Percentiles rank a stretch among this genome's conserved stretches.
Evolutionary conservation across 2,329 filamentous ascomycete species (phyloP).

Genomic region (Colletotrichum tropicicola): DNA sequence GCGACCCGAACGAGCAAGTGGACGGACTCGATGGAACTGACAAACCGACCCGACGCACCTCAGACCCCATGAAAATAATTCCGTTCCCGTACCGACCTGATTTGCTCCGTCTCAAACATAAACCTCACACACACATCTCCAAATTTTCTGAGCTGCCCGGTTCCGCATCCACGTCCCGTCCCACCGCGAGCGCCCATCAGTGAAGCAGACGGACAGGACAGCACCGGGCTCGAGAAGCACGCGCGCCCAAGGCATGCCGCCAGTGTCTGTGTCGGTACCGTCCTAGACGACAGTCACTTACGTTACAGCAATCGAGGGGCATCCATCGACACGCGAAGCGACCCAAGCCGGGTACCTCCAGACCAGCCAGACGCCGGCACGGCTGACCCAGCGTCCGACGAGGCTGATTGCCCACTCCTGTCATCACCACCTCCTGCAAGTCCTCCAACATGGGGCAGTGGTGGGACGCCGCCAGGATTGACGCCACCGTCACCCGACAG

Average conservation of each 20-base stretch:
- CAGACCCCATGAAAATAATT: conserved; percentile 25
- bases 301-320: conserved; percentile 5
- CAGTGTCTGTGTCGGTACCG: conserved; percentile 7
- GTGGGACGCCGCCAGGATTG: conserved; percentile 78
- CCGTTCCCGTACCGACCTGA: conserved; percentile 20
- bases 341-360: not conserved
- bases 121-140: conserved; percentile 19
- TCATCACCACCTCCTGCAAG: not conserved
- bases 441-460: conserved; percentile 48
- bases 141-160: not conserved
- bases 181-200: not conserved
- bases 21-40: conserved; percentile 15
- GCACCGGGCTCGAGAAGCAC: not conserved
- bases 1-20: not conserved
- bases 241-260: conserved; percentile 21
- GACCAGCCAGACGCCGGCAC: not conserved
- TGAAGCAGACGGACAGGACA: conserved; percentile 19
- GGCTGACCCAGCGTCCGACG: conserved; percentile 1
- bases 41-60: conserved; percentile 21
- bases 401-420: not conserved
- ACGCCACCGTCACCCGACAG: conserved; percentile 72
- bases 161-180: conserved; percentile 5
- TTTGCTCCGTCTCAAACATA: conserved; percentile 26
- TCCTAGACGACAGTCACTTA: conserved; percentile 25
- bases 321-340: not conserved